A percentile compares a stretch with the other conserved stretches of the same genome.
Conservation (phyloP, 345 rosid genomes). For the Lepidium aucheri region DNA sequence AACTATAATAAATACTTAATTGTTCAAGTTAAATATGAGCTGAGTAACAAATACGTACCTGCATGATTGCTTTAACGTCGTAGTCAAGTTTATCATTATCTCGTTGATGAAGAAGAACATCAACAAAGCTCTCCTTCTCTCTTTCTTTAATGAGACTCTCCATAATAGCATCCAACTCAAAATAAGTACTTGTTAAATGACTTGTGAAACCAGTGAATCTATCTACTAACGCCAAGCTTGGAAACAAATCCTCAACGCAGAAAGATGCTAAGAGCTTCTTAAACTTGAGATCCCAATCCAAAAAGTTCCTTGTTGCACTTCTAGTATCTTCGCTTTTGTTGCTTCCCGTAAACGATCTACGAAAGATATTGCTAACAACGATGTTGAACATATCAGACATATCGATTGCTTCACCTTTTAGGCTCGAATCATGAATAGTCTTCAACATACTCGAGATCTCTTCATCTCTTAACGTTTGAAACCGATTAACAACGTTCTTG, state of each 20-base stretch:
- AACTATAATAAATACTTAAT: too few relatives aligned
- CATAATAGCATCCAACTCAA: slow-evolving; percentile 13
- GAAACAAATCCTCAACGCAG: slow-evolving; percentile 8
- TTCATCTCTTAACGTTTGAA: slow-evolving; percentile 23
- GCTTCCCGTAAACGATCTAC: slow-evolving; percentile 50
- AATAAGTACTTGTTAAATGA: neutral
- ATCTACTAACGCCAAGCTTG: slow-evolving; percentile 20
- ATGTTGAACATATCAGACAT: slow-evolving; percentile 21
- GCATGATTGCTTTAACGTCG: slow-evolving; percentile 25
- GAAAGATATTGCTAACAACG: slow-evolving; percentile 7
- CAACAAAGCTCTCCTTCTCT: slow-evolving; percentile 12
- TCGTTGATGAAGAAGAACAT: slow-evolving; percentile 22
- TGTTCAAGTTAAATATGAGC: too few relatives aligned
- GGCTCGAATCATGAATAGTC: slow-evolving; percentile 10
- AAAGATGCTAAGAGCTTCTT: slow-evolving; percentile 28
- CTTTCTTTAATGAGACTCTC: slow-evolving; percentile 16
- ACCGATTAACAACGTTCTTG: slow-evolving; percentile 3
- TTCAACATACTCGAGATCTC: slow-evolving; percentile 21
- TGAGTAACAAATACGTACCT: neutral
- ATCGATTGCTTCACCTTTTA: slow-evolving; percentile 19
- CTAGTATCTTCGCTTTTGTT: slow-evolving; percentile 10
- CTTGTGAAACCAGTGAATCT: slow-evolving; percentile 7
- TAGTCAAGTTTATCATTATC: slow-evolving; percentile 12
- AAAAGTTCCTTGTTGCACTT: slow-evolving; percentile 33
- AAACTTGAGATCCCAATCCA: slow-evolving; percentile 31